Conservation (phyloP, 495 filamentous ascomycete species). For the Aspergillus taichungensis region DNA sequence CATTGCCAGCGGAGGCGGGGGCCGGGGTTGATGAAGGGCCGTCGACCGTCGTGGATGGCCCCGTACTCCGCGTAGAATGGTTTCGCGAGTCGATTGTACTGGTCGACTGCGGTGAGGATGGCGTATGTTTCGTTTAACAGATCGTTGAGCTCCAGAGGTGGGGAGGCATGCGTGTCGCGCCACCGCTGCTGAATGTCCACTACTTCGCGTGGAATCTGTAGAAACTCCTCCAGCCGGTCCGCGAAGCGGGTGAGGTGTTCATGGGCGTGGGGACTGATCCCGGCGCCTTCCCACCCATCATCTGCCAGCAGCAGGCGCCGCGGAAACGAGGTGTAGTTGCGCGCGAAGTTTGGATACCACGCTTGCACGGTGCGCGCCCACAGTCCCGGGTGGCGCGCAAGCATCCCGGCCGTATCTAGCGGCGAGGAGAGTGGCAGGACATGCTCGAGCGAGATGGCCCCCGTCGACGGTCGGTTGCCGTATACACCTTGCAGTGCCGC, state of each 20-base stretch:
- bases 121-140: constrained; percentile 30
- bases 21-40: constrained; percentile 46
- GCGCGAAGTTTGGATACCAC: constrained; percentile 35
- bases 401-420: constrained; percentile 42
- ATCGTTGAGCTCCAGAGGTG: constrained; percentile 25
- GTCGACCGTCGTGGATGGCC: constrained; percentile 33
- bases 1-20: constrained; percentile 49
- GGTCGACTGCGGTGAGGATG: constrained; percentile 41
- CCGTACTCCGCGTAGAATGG: constrained; percentile 49
- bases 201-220: constrained; percentile 21
- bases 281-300: background rate
- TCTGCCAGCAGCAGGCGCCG: constrained; percentile 8
- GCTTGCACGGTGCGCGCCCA: constrained; percentile 39
- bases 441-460: constrained; percentile 12
- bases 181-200: constrained; percentile 32
- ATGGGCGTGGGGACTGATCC: constrained; percentile 16
- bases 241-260: constrained; percentile 30
- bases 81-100: constrained; percentile 36
- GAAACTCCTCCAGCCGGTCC: constrained; percentile 29
- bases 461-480: constrained; percentile 21
- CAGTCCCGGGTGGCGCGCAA: constrained; percentile 35
- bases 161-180: constrained; percentile 28
- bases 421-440: constrained; percentile 37
- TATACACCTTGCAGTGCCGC: constrained; percentile 28
- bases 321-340: constrained; percentile 17